phyloP scores from a whole-genome alignment of 768 basidiomycete genomes.

The Boletus rufocinnamomeus region DNA sequence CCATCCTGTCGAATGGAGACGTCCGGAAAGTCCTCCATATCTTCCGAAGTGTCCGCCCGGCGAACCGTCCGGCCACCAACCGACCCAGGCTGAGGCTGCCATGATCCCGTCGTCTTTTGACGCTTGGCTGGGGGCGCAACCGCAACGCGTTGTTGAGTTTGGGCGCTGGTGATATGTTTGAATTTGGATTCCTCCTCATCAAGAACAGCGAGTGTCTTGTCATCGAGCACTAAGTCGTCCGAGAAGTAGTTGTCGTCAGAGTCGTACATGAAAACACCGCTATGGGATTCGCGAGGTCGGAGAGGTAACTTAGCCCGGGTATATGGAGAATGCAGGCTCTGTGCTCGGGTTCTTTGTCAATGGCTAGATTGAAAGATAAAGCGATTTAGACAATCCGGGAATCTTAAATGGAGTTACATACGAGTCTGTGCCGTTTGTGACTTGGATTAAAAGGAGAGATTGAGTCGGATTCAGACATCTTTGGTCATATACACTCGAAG shows the following conservation, averaged over 20 bases:
- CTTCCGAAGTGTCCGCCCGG: constrained; percentile 33
- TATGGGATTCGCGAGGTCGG: background rate
- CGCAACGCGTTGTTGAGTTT: constrained; percentile 28
- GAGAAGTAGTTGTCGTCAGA: constrained; percentile 69
- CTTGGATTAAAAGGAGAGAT: background rate
- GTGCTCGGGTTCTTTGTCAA: background rate
- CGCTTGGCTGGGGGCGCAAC: constrained; percentile 52
- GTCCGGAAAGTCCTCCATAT: constrained; percentile 60
- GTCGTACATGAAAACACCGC: constrained; percentile 49
- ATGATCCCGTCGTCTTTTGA: constrained; percentile 51
- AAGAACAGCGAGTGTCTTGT: constrained; percentile 57
- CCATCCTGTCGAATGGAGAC: constrained; percentile 62
- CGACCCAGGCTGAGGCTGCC: constrained; percentile 44
- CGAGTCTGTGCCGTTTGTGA: background rate
- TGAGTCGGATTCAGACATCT: no score
- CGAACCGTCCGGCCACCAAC: constrained; percentile 25
- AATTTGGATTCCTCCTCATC: constrained; percentile 56
- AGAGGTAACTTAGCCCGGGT: background rate
- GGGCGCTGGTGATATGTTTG: constrained; percentile 24
- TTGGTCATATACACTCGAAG: background rate
- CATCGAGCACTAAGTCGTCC: constrained; percentile 67
- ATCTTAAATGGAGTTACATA: background rate
- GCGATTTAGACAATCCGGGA: background rate
- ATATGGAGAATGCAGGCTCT: background rate
- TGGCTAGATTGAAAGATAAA: background rate